Evolutionary conservation across 2,329 filamentous ascomycete genomes (phyloP).

Genomic region (Ophiocordyceps camponoti-saundersi): DNA sequence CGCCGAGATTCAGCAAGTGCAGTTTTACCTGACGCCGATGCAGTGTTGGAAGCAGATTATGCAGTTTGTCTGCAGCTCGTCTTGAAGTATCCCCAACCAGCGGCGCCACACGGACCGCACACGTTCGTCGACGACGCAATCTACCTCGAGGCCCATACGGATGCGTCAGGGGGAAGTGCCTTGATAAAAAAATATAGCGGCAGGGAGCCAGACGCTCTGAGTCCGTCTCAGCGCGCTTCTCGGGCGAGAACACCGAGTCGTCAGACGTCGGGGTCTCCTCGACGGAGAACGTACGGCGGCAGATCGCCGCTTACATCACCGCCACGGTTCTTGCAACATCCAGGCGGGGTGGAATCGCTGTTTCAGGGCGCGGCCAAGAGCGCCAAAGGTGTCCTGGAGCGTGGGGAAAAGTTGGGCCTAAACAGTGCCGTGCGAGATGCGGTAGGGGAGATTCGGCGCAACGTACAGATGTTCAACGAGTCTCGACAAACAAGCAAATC

Average conservation of each 20-base stretch:
- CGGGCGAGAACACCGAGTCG: constrained; percentile 18
- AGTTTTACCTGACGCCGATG: not conserved
- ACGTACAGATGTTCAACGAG: constrained; percentile 51
- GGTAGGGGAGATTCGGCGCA: constrained; percentile 62
- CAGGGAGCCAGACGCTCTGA: constrained; percentile 21
- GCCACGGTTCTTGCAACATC: constrained; percentile 35
- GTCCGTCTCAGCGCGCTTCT: not conserved
- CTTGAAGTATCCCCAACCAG: constrained; percentile 63
- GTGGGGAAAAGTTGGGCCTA: constrained; percentile 60
- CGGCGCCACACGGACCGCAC: constrained; percentile 46
- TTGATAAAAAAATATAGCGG: constrained; percentile 59
- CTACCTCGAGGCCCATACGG: constrained; percentile 51
- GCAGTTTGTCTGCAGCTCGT: constrained; percentile 68
- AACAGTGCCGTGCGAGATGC: constrained; percentile 70
- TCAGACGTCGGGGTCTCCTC: constrained; percentile 16
- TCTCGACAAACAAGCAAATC: constrained; percentile 25
- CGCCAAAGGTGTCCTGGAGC: constrained; percentile 56
- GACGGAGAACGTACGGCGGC: constrained; percentile 21
- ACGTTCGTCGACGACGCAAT: constrained; percentile 78
- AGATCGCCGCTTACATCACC: constrained; percentile 30
- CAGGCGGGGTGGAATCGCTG: constrained; percentile 48
- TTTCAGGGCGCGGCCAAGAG: constrained; percentile 64
- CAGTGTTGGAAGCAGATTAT: constrained; percentile 76
- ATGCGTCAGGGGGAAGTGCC: constrained; percentile 40
- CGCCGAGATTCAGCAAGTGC: not conserved